Evolutionary conservation across 2,329 filamentous ascomycete species (phyloP).

Genomic region (Achaetomium macrosporum): DNA sequence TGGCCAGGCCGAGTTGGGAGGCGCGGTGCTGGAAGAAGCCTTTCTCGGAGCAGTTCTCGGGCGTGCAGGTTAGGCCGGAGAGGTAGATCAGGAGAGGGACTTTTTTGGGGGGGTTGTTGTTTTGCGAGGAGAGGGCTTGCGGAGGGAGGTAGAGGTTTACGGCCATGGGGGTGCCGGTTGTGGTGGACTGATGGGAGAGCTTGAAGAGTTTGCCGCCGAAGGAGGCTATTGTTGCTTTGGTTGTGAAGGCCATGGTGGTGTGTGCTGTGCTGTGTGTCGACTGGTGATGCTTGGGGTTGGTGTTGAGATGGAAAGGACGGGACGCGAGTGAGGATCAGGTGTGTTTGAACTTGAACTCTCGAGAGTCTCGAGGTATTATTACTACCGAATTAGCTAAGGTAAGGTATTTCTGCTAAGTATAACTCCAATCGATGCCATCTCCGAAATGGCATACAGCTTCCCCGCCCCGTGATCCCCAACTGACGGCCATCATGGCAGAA

Average conservation of each 20-base stretch:
- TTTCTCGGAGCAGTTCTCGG: constrained; percentile 75
- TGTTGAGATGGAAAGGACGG: background rate
- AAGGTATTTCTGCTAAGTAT: no score
- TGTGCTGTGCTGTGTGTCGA: background rate
- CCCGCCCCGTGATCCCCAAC: no score
- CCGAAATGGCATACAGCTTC: no score
- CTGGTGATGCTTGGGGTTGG: background rate
- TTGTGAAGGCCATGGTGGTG: constrained; percentile 70
- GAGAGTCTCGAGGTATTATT: background rate
- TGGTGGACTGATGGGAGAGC: constrained; percentile 74
- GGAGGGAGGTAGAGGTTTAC: constrained; percentile 89
- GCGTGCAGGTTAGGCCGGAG: constrained; percentile 89
- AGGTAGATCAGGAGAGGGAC: constrained; percentile 89
- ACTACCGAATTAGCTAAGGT: background rate
- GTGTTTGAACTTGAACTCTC: background rate
- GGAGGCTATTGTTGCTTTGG: constrained; percentile 79
- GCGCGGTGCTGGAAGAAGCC: constrained; percentile 90
- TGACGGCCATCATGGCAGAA: no score
- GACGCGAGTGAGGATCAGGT: no score
- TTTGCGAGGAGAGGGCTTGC: constrained; percentile 46
- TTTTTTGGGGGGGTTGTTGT: constrained; percentile 49
- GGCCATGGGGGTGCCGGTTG: constrained; percentile 82
- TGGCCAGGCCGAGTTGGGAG: constrained; percentile 73
- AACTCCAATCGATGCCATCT: no score
- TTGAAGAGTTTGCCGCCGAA: constrained; percentile 95